Conservation (phyloP, 495 filamentous ascomycete genomes). For the Rostrohypoxylon terebratum region DNA sequence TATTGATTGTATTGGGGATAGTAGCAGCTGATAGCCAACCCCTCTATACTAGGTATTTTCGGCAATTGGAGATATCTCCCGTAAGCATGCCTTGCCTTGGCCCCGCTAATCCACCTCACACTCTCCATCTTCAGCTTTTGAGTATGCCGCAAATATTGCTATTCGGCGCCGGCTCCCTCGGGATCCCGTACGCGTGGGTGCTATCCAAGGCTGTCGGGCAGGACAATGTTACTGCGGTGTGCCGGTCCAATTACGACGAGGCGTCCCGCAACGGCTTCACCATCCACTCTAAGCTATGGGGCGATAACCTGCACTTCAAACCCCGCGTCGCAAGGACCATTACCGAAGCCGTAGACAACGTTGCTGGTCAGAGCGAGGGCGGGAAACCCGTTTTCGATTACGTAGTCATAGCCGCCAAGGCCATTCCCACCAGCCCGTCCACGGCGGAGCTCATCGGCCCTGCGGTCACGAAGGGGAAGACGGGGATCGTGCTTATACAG, state of each 20-base stretch:
- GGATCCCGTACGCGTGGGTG: slow-evolving; percentile 62
- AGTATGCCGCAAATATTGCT: slow-evolving; percentile 55
- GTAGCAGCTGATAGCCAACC: neutral
- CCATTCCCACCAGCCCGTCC: slow-evolving; percentile 50
- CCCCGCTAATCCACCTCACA: neutral
- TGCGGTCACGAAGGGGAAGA: slow-evolving; percentile 53
- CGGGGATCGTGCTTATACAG: slow-evolving; percentile 65
- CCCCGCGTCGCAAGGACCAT: slow-evolving; percentile 57
- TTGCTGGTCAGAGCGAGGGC: neutral
- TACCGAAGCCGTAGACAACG: slow-evolving; percentile 50
- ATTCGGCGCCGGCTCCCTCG: slow-evolving; percentile 66
- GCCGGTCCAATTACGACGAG: slow-evolving; percentile 67
- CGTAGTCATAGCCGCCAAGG: slow-evolving; percentile 63
- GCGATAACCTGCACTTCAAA: slow-evolving; percentile 52
- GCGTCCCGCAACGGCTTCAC: slow-evolving; percentile 61
- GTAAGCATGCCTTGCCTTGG: neutral
- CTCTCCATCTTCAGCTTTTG: neutral
- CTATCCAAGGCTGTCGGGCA: slow-evolving; percentile 57
- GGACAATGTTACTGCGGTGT: slow-evolving; percentile 59
- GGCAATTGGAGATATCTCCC: neutral
- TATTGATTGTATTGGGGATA: neutral
- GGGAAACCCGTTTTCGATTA: slow-evolving; percentile 59
- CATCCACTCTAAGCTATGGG: slow-evolving; percentile 62
- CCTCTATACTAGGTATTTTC: neutral
- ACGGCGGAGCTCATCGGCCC: slow-evolving; percentile 56